These are phyloP conservation scores for Arthrinium phaeospermum DNA, from an alignment of 2,329 filamentous ascomycete genomes.

Conservation along the genomic window DNA sequence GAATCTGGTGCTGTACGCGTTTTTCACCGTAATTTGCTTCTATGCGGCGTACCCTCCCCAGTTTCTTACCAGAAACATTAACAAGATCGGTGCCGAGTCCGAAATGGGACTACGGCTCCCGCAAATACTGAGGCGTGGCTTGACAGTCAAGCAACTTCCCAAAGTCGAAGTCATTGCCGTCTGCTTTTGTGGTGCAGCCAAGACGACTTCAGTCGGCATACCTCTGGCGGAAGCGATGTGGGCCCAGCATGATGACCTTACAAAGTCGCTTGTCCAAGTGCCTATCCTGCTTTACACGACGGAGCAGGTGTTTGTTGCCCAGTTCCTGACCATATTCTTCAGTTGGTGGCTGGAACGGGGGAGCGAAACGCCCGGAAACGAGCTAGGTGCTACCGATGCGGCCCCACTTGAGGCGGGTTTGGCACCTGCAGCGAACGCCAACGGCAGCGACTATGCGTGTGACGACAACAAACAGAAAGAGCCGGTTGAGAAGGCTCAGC, in stretches of 20 bases:
- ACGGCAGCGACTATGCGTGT: not conserved
- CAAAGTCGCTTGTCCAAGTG: constrained; percentile 65
- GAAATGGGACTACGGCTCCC: constrained; percentile 36
- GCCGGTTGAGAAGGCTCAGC: not conserved
- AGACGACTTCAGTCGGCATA: constrained; percentile 74
- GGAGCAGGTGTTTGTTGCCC: constrained; percentile 52
- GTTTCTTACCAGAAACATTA: constrained; percentile 39
- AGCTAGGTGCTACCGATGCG: constrained; percentile 25
- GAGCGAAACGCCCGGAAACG: constrained; percentile 33
- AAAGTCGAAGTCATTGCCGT: constrained; percentile 70
- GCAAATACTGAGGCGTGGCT: constrained; percentile 34
- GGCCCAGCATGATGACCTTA: constrained; percentile 56
- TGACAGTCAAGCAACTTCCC: constrained; percentile 58
- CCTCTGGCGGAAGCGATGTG: constrained; percentile 74
- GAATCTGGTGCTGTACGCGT: constrained; percentile 65
- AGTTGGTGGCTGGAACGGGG: constrained; percentile 47
- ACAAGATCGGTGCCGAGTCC: constrained; percentile 42
- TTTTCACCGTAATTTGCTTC: constrained; percentile 69
- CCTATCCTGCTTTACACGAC: constrained; percentile 68
- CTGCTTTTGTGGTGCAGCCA: constrained; percentile 76
- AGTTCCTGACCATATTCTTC: constrained; percentile 47
- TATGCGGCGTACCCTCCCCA: constrained; percentile 51
- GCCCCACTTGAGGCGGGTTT: not conserved
- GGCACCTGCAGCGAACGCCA: not conserved
- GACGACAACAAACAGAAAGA: constrained; percentile 1